Evolutionary conservation across 139 green algal genomes (phyloP).

Genomic region (Micractinium sp.): DNA sequence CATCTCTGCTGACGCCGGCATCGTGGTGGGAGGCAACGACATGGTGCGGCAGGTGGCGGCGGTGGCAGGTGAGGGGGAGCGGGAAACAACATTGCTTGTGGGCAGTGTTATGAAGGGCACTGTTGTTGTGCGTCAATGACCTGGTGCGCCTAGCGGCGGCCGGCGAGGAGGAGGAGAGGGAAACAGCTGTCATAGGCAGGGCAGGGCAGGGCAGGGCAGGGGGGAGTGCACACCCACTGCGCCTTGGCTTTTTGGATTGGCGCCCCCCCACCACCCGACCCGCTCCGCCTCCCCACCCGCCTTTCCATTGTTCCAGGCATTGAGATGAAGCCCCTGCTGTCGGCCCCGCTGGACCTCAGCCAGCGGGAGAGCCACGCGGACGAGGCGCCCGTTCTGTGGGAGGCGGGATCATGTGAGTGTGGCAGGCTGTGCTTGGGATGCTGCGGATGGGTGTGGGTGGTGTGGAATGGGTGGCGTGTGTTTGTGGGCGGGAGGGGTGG

Average conservation of each 20-base stretch:
- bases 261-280: too few species aligned
- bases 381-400: conserved; percentile 48
- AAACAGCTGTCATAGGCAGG: too few species aligned
- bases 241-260: too few species aligned
- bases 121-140: neutral
- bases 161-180: too few species aligned
- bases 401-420: conserved; percentile 50
- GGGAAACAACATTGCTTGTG: neutral
- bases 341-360: conserved; percentile 26
- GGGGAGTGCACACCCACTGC: too few species aligned
- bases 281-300: neutral
- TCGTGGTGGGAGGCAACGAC: conserved; percentile 72
- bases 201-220: too few species aligned
- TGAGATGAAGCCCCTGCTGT: conserved; percentile 35
- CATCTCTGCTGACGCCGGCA: conserved; percentile 71
- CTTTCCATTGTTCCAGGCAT: conserved; percentile 33
- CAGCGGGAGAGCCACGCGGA: neutral
- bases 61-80: conserved; percentile 3
- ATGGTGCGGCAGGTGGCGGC: conserved; percentile 57
- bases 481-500: neutral
- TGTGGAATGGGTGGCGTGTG: neutral
- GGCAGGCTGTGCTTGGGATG: neutral
- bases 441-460: neutral
- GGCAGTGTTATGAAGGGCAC: neutral
- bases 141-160: neutral